Conservation (phyloP, 2,329 filamentous ascomycete species). For the Elsinoe australis region DNA sequence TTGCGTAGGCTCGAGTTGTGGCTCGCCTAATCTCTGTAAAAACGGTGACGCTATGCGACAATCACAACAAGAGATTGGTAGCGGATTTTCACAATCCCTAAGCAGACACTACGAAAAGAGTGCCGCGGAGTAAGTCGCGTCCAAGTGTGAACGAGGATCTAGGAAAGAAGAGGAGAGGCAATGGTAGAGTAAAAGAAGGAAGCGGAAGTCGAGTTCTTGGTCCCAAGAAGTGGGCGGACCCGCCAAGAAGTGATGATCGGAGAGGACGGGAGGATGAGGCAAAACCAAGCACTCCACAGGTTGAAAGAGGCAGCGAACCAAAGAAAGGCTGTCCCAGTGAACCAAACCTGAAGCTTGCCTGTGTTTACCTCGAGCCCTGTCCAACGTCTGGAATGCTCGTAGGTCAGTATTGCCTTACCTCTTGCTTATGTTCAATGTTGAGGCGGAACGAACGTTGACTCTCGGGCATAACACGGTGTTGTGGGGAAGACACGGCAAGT, state of each 20-base stretch:
- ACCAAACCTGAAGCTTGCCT: background rate
- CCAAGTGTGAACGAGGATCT: too few species aligned
- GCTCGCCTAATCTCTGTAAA: background rate
- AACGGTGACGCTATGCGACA: conserved; percentile 1
- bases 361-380: background rate
- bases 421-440: background rate
- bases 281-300: conserved; percentile 1
- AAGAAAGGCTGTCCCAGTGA: conserved; percentile 9
- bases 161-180: conserved; percentile 7
- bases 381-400: background rate
- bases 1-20: background rate
- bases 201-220: conserved; percentile 1
- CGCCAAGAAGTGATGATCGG: conserved; percentile 4
- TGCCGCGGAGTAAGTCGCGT: too few species aligned
- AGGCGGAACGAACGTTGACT: background rate
- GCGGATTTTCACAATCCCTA: too few species aligned
- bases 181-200: background rate
- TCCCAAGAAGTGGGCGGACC: conserved; percentile 2
- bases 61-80: conserved; percentile 10
- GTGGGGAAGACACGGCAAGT: background rate
- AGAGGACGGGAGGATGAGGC: background rate
- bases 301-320: background rate
- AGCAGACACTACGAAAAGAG: too few species aligned
- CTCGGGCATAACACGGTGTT: too few species aligned
- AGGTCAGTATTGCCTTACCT: background rate